A percentile compares a stretch with the other conserved stretches of the same genome.
These are phyloP conservation scores for Candida frijolesensis DNA, from an alignment of 1,139 yeast genomes.

Conservation along the genomic window DNA sequence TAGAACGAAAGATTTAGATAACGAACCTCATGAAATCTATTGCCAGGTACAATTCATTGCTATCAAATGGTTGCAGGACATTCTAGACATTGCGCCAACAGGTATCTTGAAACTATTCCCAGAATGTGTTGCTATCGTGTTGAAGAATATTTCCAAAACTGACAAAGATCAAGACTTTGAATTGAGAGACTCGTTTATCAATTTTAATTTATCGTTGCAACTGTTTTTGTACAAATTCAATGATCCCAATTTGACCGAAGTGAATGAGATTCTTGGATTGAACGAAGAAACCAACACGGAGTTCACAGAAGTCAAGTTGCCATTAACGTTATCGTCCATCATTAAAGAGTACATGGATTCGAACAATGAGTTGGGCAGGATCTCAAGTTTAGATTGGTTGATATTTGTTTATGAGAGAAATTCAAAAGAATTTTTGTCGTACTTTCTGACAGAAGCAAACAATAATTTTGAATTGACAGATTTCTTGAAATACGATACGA, in stretches of 20 bases:
- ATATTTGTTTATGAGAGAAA: conserved; percentile 77
- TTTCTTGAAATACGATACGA: conserved; percentile 81
- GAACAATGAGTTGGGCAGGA: conserved; percentile 73
- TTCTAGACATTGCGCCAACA: conserved; percentile 73
- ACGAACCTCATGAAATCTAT: conserved; percentile 50
- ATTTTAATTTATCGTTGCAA: conserved; percentile 39
- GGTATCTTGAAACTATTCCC: conserved; percentile 67
- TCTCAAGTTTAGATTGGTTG: conserved; percentile 91
- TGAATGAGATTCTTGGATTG: conserved; percentile 31
- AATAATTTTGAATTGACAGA: conserved; percentile 71
- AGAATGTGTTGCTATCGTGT: conserved; percentile 41
- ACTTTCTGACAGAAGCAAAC: conserved; percentile 21
- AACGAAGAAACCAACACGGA: conserved; percentile 44
- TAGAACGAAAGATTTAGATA: conserved; percentile 29
- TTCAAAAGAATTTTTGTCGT: conserved; percentile 62
- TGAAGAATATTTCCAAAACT: conserved; percentile 40
- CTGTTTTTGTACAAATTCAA: conserved; percentile 34
- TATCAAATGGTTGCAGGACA: conserved; percentile 78
- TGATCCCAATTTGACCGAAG: conserved; percentile 18
- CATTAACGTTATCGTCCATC: conserved; percentile 35
- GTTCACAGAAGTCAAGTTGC: conserved; percentile 42
- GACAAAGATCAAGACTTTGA: conserved; percentile 44
- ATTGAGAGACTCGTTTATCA: conserved; percentile 38
- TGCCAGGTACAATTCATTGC: conserved; percentile 81
- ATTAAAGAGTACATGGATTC: conserved; percentile 38